A percentile compares a stretch with the other conserved stretches of the same genome.
phyloP scores from a whole-genome alignment of 1,139 yeast species.

The Blastobotrys apis region DNA sequence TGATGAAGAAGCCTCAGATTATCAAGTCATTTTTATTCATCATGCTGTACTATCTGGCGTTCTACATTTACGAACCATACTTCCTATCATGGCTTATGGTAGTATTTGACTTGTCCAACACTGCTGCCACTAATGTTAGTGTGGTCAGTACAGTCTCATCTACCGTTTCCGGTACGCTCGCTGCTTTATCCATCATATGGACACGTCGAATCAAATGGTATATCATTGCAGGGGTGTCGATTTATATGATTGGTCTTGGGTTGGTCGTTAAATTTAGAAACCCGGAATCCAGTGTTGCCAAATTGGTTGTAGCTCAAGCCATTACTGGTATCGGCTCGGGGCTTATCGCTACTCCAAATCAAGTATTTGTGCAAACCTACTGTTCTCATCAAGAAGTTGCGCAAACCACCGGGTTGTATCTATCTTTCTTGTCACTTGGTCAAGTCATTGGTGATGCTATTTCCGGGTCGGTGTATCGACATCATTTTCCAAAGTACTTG shows the following conservation, averaged over 20 bases:
- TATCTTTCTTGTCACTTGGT: conserved; percentile 21
- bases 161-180: conserved; percentile 55
- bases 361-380: conserved; percentile 23
- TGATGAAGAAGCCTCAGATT: conserved; percentile 14
- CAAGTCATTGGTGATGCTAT: conserved; percentile 20
- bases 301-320: conserved; percentile 20
- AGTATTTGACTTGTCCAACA: conserved; percentile 46
- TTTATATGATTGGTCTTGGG: conserved; percentile 56
- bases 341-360: conserved; percentile 20
- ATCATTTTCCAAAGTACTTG: conserved; percentile 15
- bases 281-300: conserved; percentile 17
- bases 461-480: conserved; percentile 19
- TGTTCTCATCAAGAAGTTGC: conserved; percentile 22
- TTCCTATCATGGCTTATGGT: conserved; percentile 44
- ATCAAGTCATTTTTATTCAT: conserved; percentile 16
- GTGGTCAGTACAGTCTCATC: conserved; percentile 59
- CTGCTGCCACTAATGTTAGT: conserved; percentile 59
- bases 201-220: conserved; percentile 54
- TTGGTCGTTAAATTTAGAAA: conserved; percentile 13
- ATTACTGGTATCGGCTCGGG: conserved; percentile 26
- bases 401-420: conserved; percentile 24
- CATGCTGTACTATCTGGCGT: conserved; percentile 18
- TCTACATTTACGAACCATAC: conserved; percentile 18
- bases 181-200: conserved; percentile 47
- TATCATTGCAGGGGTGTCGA: conserved; percentile 49